Percentiles rank a stretch among this genome's conserved stretches.
phyloP scores from a whole-genome alignment of 371 early-diverging fungal genomes.

The Syncephalastrum contaminatum region DNA sequence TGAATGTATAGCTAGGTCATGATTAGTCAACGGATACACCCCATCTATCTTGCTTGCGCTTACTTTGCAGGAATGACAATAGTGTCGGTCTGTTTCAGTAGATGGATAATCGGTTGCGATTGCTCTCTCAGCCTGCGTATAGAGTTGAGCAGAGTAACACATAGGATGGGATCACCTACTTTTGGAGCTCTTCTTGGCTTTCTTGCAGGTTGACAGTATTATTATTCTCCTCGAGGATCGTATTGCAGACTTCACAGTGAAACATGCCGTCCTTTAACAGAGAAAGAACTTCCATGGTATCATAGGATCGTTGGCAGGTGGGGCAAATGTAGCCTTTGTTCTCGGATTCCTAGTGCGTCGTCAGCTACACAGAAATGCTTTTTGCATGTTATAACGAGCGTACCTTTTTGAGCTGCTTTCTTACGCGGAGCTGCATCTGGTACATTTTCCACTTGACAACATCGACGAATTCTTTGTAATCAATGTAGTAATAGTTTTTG shows the following conservation, averaged over 20 bases:
- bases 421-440: conserved; percentile 61
- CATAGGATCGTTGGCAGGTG: conserved; percentile 53
- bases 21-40: not conserved
- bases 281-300: conserved; percentile 57
- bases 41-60: not conserved
- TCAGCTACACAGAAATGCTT: not conserved
- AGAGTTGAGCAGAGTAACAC: not conserved
- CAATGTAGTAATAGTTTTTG: conserved; percentile 83
- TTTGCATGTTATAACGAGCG: not conserved
- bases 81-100: conserved; percentile 82
- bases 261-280: conserved; percentile 51
- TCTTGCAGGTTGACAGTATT: conserved; percentile 62
- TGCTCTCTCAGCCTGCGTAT: conserved; percentile 71
- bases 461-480: conserved; percentile 91
- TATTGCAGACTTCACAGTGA: conserved; percentile 62
- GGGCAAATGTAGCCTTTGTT: conserved; percentile 75
- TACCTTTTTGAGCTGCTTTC: conserved; percentile 7
- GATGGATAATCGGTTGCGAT: conserved; percentile 75
- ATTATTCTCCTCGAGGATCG: conserved; percentile 64
- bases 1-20: conserved; percentile 39
- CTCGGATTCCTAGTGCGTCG: conserved; percentile 55
- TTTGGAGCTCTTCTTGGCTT: conserved; percentile 37
- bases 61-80: conserved; percentile 66
- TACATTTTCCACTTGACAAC: conserved; percentile 91
- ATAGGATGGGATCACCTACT: not conserved